A percentile compares a stretch with the other conserved stretches of the same genome.
These are phyloP conservation scores for Pelargonium nanum DNA, from an alignment of 345 rosid species.

Conservation along the genomic window DNA sequence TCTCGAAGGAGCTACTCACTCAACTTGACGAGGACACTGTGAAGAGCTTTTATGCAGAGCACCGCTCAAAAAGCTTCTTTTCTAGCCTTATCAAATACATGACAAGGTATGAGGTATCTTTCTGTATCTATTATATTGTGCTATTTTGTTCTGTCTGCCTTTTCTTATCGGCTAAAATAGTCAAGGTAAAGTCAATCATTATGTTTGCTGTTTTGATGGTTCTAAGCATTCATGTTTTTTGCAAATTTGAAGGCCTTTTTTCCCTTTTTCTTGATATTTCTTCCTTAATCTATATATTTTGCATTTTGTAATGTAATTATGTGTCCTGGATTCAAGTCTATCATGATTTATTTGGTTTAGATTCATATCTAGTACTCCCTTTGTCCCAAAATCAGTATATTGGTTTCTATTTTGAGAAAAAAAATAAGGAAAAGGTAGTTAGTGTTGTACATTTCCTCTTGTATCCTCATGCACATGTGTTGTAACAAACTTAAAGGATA, in stretches of 20 bases:
- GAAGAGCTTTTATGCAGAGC: slow-evolving; percentile 58
- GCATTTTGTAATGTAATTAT: neutral
- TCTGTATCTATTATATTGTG: neutral
- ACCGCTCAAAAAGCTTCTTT: slow-evolving; percentile 56
- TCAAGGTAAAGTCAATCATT: neutral
- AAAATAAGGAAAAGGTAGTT: no score
- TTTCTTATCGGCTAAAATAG: neutral
- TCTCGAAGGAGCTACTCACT: slow-evolving; percentile 36
- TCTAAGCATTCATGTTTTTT: neutral
- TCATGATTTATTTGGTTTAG: neutral
- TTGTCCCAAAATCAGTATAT: no score
- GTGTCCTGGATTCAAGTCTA: neutral
- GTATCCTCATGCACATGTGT: no score
- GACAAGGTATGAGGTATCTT: slow-evolving; percentile 48
- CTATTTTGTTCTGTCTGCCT: neutral
- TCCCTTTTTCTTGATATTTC: neutral
- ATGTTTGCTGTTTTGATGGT: neutral
- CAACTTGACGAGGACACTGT: slow-evolving; percentile 48
- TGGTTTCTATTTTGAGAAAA: no score
- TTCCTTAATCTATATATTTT: neutral
- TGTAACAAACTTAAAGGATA: no score
- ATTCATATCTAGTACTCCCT: neutral
- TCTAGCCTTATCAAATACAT: slow-evolving; percentile 55
- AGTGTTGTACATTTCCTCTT: no score
- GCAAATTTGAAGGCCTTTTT: neutral